Evolutionary conservation across 352 stramenopile species (phyloP), one percentile per base, ranked within the genome.

Genomic region (Thalassiosira livingstoniorum): DNA sequence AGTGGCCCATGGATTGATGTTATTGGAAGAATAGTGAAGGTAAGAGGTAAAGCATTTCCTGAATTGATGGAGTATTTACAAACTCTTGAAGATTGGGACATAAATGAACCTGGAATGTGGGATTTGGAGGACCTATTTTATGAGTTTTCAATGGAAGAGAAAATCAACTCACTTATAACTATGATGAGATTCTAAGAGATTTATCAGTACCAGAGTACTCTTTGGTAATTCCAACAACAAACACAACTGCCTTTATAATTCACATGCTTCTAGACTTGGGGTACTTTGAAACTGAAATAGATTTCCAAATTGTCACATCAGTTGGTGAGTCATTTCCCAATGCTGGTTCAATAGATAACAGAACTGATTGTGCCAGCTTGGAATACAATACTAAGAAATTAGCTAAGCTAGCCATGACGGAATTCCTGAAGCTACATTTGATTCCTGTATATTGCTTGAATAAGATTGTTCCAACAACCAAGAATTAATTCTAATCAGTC

Each of bases 221-320:
- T 3, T 80, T 37, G 15, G 45, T 87, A 5, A 77, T 37, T 32
- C 73, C 67, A 31, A 15, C n/a, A n/a, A n/a, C 72, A 0, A 35
- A 64, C 35, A 45, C 78, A 25, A 57, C 53, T 45, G 25, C 45
- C 2, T 87, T 87, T 53, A n/a, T 87, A 7, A 37, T 83, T 1
- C 80, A 83, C 45, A 58, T 82, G 29, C 72, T 87, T 64, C 43
- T 84, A 23, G 72, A 79, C 31, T 45, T 70, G 43, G 81, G 81
- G 0, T 67, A 78, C 31, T 87, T 57, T 62, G 65, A 78, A 18
- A 87, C 81, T 4, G 81, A 87, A 43, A 25, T 84, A 0, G 81
- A 87, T 29, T 54, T 87, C 15, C 27, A 47, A 23, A 32, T 35
- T 21, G 25, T 58, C 21, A 2, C 18, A 5, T 65, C 47, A 18